A percentile compares a stretch with the other conserved stretches of the same genome.
Conservation (phyloP, 139 green algal species). For the Klebsormidium nitens region DNA sequence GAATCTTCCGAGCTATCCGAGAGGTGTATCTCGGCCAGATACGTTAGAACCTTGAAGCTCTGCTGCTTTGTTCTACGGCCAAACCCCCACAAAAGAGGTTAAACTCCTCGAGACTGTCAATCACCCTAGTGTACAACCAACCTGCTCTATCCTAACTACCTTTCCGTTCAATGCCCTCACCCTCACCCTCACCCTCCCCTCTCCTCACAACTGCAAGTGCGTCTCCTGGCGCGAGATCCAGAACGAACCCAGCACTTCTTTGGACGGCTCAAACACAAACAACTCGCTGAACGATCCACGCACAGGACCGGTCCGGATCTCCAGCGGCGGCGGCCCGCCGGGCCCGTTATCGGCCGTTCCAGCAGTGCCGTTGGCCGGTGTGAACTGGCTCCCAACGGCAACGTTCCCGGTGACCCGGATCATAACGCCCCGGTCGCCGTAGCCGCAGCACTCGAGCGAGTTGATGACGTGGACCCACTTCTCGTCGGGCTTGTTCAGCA, state of each 20-base stretch:
- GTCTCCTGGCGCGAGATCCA: constrained; percentile 35
- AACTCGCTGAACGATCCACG: constrained; percentile 30
- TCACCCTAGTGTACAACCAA: too few relatives aligned
- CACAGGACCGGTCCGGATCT: not conserved
- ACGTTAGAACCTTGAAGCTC: too few relatives aligned
- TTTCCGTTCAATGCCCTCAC: too few relatives aligned
- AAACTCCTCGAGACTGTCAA: too few relatives aligned
- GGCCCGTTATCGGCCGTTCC: constrained; percentile 14
- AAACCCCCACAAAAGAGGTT: too few relatives aligned
- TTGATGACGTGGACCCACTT: constrained; percentile 27
- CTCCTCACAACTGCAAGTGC: too few relatives aligned
- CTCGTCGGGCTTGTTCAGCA: constrained; percentile 10
- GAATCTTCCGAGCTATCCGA: too few relatives aligned
- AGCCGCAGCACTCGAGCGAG: constrained; percentile 31
- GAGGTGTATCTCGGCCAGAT: too few relatives aligned
- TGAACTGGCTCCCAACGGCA: constrained; percentile 22
- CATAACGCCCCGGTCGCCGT: constrained; percentile 25
- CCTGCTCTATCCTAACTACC: too few relatives aligned
- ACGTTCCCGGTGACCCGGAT: constrained; percentile 23
- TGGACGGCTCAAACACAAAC: constrained; percentile 34
- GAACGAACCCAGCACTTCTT: constrained; percentile 23
- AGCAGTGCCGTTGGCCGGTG: constrained; percentile 7
- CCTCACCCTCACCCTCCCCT: too few relatives aligned
- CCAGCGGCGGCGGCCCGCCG: not conserved
- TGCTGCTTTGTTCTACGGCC: too few relatives aligned